phyloP scores from a whole-genome alignment of 805 yeast species.

The Zygosaccharomyces pseudorouxii region DNA sequence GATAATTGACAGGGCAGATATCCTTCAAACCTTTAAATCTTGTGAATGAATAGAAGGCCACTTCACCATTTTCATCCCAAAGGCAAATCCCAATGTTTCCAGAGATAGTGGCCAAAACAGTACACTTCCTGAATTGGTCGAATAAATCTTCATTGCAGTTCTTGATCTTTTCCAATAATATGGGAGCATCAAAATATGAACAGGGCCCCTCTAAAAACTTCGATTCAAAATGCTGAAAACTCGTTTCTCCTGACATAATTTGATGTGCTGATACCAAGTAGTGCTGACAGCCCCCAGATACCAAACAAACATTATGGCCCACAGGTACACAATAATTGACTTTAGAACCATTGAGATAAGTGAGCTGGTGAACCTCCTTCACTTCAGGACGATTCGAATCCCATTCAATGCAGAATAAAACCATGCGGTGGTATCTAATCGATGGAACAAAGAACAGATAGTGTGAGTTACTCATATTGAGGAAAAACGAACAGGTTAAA shows the following conservation, averaged over 20 bases:
- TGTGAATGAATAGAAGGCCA: conserved; percentile 22
- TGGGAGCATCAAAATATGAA: conserved; percentile 22
- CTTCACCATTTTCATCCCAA: conserved; percentile 9
- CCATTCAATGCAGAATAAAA: conserved; percentile 30
- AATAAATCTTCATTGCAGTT: conserved; percentile 3
- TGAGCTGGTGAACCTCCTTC: conserved; percentile 28
- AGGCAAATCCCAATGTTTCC: conserved; percentile 26
- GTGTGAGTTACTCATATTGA: conserved; percentile 11
- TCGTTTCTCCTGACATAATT: conserved; percentile 30
- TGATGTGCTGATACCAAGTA: conserved; percentile 27
- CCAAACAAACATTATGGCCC: conserved; percentile 17
- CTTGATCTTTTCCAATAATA: conserved; percentile 19
- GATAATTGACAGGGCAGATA: conserved; percentile 14
- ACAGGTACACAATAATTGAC: conserved; percentile 21
- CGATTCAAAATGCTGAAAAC: conserved; percentile 11
- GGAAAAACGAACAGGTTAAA: conserved; percentile 19
- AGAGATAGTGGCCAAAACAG: conserved; percentile 21
- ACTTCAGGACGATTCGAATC: conserved; percentile 13
- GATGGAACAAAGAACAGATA: conserved; percentile 22
- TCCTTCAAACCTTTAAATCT: conserved; percentile 29
- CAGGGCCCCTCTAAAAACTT: conserved; percentile 17
- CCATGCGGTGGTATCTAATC: conserved; percentile 18
- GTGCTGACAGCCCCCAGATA: conserved; percentile 13
- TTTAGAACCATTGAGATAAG: conserved; percentile 18
- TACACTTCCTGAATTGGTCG: conserved; percentile 16